Evolutionary conservation across 2,329 filamentous ascomycete species (phyloP), one percentile per base, ranked within the genome.

Genomic region (Pseudogymnoascus sp.): DNA sequence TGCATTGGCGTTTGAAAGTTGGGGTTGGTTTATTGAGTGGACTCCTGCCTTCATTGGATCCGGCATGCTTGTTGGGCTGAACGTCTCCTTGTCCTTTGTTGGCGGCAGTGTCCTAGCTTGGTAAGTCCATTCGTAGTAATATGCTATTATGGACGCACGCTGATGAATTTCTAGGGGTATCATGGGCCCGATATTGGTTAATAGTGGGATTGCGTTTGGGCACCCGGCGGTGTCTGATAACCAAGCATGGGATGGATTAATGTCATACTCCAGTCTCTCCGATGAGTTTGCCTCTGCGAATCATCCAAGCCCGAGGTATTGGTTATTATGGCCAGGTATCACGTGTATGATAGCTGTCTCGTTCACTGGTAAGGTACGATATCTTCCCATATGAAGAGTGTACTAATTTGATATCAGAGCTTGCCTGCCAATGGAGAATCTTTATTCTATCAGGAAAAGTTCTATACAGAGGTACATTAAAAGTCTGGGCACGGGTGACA

Each of bases 1-100:
- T 72, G 62, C 44, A 44, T 62, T 66, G 11, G 18, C 64, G 2
- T 60, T 66, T 53, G 77, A 79, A 70, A 78, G 74, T 68, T 79
- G 78, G 78, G 75, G 75, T 59, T 79, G 77, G 77, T 68, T 74
- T 62, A 67, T 78, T 38, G 77, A 79, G 64, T 78, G 72, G 50
- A 56, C 50, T 8, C 50, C 60, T 23, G 60, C 60, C 31, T 62
- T 62, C 14, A 50, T 62, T 62, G 60, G 60, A 34, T 42, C 46
- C 14, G 60, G 60, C 8, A 62, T 62, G 60, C 40, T 62, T 28
- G 46, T 50, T 59, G 60, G 60, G 18, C 28, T 62, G 8, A 62
- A 62, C 21, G 60, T 50, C 21, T 11, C 38, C 28, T 62, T 44
- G n/a, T 50, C 38, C 5, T 62, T 50, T 50, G 31, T 62, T 62